phyloP scores from a whole-genome alignment of 2,329 filamentous ascomycete genomes.

The Neocucurbitaria cava region DNA sequence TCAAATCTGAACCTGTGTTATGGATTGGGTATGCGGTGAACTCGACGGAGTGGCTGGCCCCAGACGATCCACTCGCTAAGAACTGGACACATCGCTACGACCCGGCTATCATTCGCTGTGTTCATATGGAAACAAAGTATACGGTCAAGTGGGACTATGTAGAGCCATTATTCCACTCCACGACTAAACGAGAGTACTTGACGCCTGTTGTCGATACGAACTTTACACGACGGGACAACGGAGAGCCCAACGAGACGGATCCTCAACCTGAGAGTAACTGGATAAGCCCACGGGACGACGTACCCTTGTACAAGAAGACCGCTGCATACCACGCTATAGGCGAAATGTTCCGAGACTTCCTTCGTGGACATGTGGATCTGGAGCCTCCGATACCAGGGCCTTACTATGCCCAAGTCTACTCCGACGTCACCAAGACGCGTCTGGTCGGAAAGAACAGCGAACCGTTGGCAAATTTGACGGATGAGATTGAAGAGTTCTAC shows the following conservation, averaged over 20 bases:
- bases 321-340: slow-evolving; percentile 46
- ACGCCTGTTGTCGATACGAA: slow-evolving; percentile 41
- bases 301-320: slow-evolving; percentile 39
- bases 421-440: slow-evolving; percentile 52
- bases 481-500: slow-evolving; percentile 39
- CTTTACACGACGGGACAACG: slow-evolving; percentile 41
- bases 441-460: slow-evolving; percentile 48
- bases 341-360: slow-evolving; percentile 38
- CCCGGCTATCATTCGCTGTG: slow-evolving; percentile 40
- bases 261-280: slow-evolving; percentile 31
- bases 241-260: slow-evolving; percentile 45
- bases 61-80: slow-evolving; percentile 25
- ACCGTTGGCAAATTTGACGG: slow-evolving; percentile 29
- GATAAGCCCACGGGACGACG: slow-evolving; percentile 32
- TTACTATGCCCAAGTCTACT: slow-evolving; percentile 33
- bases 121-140: slow-evolving; percentile 45
- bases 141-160: slow-evolving; percentile 41
- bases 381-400: slow-evolving; percentile 36
- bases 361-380: slow-evolving; percentile 40
- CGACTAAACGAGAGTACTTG: slow-evolving; percentile 29
- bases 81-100: slow-evolving; percentile 42
- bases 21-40: slow-evolving; percentile 46
- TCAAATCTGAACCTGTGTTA: slow-evolving; percentile 44
- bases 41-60: slow-evolving; percentile 26
- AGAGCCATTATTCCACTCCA: slow-evolving; percentile 35